These are phyloP conservation scores for Astragalus glycyphyllos DNA, from an alignment of 306 rosid species.

Conservation along the genomic window DNA sequence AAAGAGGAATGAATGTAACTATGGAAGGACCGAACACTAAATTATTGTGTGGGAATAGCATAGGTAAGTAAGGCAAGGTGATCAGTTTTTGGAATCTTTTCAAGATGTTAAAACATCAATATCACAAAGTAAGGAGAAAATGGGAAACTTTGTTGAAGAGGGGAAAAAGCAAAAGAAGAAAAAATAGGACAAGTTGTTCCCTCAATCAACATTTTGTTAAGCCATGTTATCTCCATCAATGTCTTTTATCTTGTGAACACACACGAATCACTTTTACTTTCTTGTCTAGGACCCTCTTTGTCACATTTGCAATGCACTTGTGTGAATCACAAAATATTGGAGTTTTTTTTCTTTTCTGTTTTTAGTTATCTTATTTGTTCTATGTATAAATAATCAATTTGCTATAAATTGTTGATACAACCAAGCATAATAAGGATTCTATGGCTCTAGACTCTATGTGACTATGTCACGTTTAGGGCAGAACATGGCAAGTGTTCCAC, in stretches of 20 bases:
- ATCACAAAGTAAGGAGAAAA: slow-evolving; percentile 49
- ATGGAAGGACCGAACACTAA: slow-evolving; percentile 51
- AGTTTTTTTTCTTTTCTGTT: neutral
- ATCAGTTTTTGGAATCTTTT: slow-evolving; percentile 51
- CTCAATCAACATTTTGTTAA: slow-evolving; percentile 47
- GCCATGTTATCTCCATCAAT: slow-evolving; percentile 52
- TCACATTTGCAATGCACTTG: slow-evolving; percentile 37
- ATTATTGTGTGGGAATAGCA: slow-evolving; percentile 56
- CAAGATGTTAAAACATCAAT: slow-evolving; percentile 62
- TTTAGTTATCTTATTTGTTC: neutral
- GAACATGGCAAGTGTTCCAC: slow-evolving; percentile 8
- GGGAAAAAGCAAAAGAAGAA: slow-evolving; percentile 45
- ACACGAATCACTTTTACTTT: slow-evolving; percentile 54
- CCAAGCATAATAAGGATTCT: slow-evolving; percentile 11
- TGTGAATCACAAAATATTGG: neutral
- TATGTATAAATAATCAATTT: neutral
- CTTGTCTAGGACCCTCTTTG: slow-evolving; percentile 47
- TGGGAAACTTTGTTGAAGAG: slow-evolving; percentile 32
- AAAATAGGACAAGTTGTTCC: slow-evolving; percentile 70
- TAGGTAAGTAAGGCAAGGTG: slow-evolving; percentile 42
- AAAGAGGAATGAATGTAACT: slow-evolving; percentile 32
- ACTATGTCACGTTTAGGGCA: slow-evolving; percentile 23
- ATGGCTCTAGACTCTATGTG: slow-evolving; percentile 11
- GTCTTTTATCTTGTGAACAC: slow-evolving; percentile 60
- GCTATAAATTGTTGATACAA: slow-evolving; percentile 2